Evolutionary conservation across 225 moss, liverwort and hornwort genomes (phyloP).

Genomic region (Physcomitrium patens): DNA sequence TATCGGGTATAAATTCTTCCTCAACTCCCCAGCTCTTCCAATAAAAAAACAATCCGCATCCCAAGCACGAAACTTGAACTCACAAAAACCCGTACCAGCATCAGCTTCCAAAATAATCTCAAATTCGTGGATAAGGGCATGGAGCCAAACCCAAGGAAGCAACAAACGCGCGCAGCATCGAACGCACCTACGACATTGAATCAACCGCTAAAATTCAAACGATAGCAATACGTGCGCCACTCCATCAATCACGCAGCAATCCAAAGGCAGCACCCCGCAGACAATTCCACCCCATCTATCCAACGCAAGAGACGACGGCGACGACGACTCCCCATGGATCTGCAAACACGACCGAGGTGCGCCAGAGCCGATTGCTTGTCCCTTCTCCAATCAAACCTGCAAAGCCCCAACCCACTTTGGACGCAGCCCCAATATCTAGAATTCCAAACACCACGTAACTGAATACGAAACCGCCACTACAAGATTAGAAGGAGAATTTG

Average conservation of each 20-base stretch:
- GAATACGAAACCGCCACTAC: background rate
- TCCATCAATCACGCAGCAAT: background rate
- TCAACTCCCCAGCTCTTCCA: conserved; percentile 11
- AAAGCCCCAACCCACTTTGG: background rate
- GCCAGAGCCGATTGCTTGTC: background rate
- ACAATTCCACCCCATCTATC: conserved; percentile 19
- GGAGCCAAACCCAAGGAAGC: background rate
- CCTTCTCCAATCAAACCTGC: background rate
- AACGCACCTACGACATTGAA: background rate
- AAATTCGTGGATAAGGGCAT: background rate
- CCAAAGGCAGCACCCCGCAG: background rate
- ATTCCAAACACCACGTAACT: background rate
- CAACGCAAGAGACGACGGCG: background rate
- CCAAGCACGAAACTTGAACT: conserved; percentile 26
- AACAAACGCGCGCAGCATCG: background rate
- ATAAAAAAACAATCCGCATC: background rate
- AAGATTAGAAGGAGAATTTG: background rate
- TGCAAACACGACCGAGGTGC: background rate
- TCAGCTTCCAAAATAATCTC: background rate
- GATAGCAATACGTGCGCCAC: background rate
- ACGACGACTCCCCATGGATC: conserved; percentile 14
- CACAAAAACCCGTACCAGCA: conserved; percentile 7
- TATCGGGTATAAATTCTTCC: no score
- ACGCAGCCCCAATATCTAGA: background rate
- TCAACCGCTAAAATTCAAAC: conserved; percentile 16